Evolutionary conservation across 2,329 filamentous ascomycete species (phyloP).

Genomic region (Epichloe typhina): DNA sequence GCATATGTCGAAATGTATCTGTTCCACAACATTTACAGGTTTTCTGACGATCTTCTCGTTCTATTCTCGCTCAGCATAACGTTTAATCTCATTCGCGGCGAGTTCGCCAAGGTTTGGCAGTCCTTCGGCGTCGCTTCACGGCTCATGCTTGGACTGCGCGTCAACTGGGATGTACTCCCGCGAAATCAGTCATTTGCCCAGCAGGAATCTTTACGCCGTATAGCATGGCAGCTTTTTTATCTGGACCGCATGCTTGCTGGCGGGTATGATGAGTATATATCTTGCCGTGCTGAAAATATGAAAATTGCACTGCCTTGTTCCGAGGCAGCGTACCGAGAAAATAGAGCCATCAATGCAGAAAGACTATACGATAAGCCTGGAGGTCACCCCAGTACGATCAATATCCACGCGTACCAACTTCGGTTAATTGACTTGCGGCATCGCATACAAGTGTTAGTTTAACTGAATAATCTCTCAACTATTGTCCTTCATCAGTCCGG

Average conservation of each 20-base stretch:
- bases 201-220: constrained; percentile 23
- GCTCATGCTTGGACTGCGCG: constrained; percentile 24
- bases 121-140: constrained; percentile 23
- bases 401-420: constrained; percentile 22
- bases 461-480: not conserved
- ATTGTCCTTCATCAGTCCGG: not conserved
- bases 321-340: constrained; percentile 20
- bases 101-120: constrained; percentile 27
- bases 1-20: constrained; percentile 26
- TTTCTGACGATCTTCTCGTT: constrained; percentile 20
- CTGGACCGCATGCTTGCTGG: constrained; percentile 25
- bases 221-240: constrained; percentile 26
- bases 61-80: constrained; percentile 23
- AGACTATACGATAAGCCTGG: constrained; percentile 18
- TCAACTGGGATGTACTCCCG: constrained; percentile 25
- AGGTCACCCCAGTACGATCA: constrained; percentile 13
- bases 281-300: constrained; percentile 24
- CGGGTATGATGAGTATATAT: constrained; percentile 27
- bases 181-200: constrained; percentile 18
- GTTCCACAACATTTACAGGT: constrained; percentile 26
- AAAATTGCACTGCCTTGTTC: constrained; percentile 24
- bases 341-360: constrained; percentile 17
- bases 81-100: constrained; percentile 23
- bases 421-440: constrained; percentile 24
- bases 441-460: constrained; percentile 22